phyloP scores from a whole-genome alignment of 306 rosid genomes.

The Rosa persica region DNA sequence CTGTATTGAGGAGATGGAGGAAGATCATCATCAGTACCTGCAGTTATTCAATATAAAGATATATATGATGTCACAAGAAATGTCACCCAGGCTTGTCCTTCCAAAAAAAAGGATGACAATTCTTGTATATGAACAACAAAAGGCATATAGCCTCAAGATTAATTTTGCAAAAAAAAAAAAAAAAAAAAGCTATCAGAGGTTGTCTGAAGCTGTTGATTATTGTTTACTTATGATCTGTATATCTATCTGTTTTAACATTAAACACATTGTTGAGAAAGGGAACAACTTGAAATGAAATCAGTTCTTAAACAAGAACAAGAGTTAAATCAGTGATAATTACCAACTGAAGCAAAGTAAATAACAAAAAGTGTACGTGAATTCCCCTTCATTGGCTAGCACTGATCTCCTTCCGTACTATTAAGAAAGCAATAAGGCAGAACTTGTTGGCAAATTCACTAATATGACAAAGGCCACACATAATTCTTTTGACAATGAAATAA shows the following conservation, averaged over 20 bases:
- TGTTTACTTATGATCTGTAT: not conserved
- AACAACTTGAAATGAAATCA: not conserved
- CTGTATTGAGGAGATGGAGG: constrained; percentile 62
- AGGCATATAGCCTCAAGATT: not conserved
- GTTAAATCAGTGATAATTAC: not conserved
- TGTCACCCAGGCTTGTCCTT: constrained; percentile 12
- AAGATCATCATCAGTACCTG: constrained; percentile 62
- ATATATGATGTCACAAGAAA: constrained; percentile 19
- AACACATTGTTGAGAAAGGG: not conserved
- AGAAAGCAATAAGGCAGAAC: not conserved
- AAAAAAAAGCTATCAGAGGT: not conserved
- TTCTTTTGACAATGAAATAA: not conserved
- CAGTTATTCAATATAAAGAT: constrained; percentile 32
- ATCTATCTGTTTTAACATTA: not conserved
- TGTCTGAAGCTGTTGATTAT: not conserved
- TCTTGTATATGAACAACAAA: not conserved
- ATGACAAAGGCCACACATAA: not conserved
- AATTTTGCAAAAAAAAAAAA: not conserved
- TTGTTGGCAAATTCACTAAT: not conserved
- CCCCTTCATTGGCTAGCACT: not conserved
- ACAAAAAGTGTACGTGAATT: not conserved
- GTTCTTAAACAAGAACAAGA: not conserved
- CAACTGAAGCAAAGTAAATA: not conserved
- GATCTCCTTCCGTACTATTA: not conserved
- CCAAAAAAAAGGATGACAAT: not conserved